A percentile compares a stretch with the other conserved stretches of the same genome.
Conservation (phyloP, 1,139 yeast genomes). For the Yamadazyma songkhlaensis region DNA sequence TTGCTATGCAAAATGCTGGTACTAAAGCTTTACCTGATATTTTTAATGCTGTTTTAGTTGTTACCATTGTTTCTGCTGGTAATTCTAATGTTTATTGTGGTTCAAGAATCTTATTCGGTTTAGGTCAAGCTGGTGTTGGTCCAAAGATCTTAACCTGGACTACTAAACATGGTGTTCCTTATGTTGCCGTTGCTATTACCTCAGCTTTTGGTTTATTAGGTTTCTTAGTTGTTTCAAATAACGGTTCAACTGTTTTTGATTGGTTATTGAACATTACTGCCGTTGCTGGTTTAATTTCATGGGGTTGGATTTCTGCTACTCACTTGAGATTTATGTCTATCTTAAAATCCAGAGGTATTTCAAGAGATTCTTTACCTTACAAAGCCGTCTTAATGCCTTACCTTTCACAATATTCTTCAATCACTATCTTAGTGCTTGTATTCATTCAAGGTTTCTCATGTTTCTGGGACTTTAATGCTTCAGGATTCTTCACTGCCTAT, state of each 20-base stretch:
- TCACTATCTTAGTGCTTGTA: constrained; percentile 50
- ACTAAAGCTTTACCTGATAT: constrained; percentile 67
- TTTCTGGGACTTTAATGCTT: constrained; percentile 53
- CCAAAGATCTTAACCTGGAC: constrained; percentile 54
- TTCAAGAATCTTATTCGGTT: constrained; percentile 66
- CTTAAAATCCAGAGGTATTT: constrained; percentile 54
- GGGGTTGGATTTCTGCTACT: constrained; percentile 66
- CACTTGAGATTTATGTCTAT: constrained; percentile 70
- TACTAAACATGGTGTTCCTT: constrained; percentile 67
- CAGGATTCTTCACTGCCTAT: constrained; percentile 64
- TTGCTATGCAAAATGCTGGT: constrained; percentile 65
- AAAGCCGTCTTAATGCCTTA: constrained; percentile 68
- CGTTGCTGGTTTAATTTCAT: constrained; percentile 70
- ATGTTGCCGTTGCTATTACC: constrained; percentile 54
- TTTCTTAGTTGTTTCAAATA: constrained; percentile 60
- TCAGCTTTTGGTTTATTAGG: constrained; percentile 65
- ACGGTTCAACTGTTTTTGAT: constrained; percentile 68
- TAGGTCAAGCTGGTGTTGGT: constrained; percentile 60
- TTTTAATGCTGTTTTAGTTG: constrained; percentile 70
- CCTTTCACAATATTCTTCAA: constrained; percentile 56
- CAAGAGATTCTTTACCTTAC: constrained; percentile 65
- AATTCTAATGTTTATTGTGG: constrained; percentile 81
- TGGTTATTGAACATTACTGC: constrained; percentile 85
- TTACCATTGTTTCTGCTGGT: constrained; percentile 74
- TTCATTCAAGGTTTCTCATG: constrained; percentile 70